phyloP scores from a whole-genome alignment of 805 yeast genomes.

The Myxozyma lipomycoides region DNA sequence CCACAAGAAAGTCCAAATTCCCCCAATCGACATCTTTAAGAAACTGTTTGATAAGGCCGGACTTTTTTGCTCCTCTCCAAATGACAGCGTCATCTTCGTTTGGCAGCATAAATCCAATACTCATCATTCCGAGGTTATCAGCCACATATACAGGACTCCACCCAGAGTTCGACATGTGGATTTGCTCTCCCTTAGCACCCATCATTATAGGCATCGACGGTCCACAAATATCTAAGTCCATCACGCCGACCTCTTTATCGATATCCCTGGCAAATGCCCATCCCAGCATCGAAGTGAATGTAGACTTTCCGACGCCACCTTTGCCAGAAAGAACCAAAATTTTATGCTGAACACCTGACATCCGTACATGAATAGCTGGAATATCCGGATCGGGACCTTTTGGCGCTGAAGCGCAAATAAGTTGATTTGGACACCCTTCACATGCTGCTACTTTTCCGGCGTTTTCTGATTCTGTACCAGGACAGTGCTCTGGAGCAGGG shows the following conservation, averaged over 20 bases:
- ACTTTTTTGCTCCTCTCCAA: slow-evolving; percentile 97
- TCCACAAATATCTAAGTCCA: slow-evolving; percentile 97
- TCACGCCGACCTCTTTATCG: slow-evolving; percentile 83
- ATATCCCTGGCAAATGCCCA: slow-evolving; percentile 74
- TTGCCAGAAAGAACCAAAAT: slow-evolving; percentile 66
- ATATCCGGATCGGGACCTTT: slow-evolving; percentile 96
- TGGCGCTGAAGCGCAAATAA: slow-evolving; percentile 64
- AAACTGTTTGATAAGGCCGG: slow-evolving; percentile 87
- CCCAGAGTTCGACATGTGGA: slow-evolving; percentile 87
- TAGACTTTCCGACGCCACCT: slow-evolving; percentile 95
- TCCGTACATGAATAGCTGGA: slow-evolving; percentile 63
- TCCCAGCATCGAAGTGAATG: slow-evolving; percentile 91
- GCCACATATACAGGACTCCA: slow-evolving; percentile 97
- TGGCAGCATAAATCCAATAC: slow-evolving; percentile 92
- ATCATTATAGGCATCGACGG: slow-evolving; percentile 94
- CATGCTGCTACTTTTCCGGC: slow-evolving; percentile 97
- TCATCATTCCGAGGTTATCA: slow-evolving; percentile 92
- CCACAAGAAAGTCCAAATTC: slow-evolving; percentile 66
- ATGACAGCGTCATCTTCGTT: slow-evolving; percentile 89
- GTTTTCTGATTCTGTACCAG: slow-evolving; percentile 90
- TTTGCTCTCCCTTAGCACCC: slow-evolving; percentile 80
- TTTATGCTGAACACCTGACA: slow-evolving; percentile 68
- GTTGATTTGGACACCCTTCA: slow-evolving; percentile 89
- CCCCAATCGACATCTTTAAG: slow-evolving; percentile 97
- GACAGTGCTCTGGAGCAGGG: slow-evolving; percentile 96